Evolutionary conservation across 106 monocot genomes (phyloP), one percentile per base, ranked within the genome.

Genomic region (Phalaenopsis equestris): DNA sequence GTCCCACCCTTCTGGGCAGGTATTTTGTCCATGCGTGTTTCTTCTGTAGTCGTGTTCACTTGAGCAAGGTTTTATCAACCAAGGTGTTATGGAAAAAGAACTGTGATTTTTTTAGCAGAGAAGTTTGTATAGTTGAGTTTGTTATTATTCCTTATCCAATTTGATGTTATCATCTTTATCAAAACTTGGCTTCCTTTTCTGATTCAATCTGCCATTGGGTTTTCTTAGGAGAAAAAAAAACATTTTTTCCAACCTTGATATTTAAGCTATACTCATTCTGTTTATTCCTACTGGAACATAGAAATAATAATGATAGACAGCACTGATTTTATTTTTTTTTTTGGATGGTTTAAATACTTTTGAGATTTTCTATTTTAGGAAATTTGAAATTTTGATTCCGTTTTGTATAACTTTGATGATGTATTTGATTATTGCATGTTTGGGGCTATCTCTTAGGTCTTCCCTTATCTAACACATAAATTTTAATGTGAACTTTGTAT

Each of bases 1-100:
- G 85, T 90, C 18, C 90, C 90, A 67, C 90, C 90, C 17, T 90
- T 90, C 75, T 90, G 90, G 90, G 90, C 87, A 90, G 90, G 90
- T 90, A 76, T 19, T 39, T 82, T 2, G 12, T 6, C 74, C 74
- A 43, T 75, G 1, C 45, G 74, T 45, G 74, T 75, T 45, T 7
- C 72, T 72, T 3, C 39, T 0, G 30, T 30, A 30, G 30, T 30
- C 30, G 30, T 67, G 43, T 45, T 14, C 39, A 0, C 39, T 41
- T 72, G 39, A 10, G 10, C 48, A 8, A 10, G 6, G 48, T 48
- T 48, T 48, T 48, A 48, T 48, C 10, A 48, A 9, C 48, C 6
- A 48, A 48, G 48, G 21, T 57, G 16, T 57, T 17, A 0, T 57
- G 57, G 19, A 12, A 17, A 17, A 57, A 57, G 19, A 19, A 19